Base-by-base conservation (phyloP, 2,329 filamentous ascomycete genomes). In the Beauveria australis region DNA sequence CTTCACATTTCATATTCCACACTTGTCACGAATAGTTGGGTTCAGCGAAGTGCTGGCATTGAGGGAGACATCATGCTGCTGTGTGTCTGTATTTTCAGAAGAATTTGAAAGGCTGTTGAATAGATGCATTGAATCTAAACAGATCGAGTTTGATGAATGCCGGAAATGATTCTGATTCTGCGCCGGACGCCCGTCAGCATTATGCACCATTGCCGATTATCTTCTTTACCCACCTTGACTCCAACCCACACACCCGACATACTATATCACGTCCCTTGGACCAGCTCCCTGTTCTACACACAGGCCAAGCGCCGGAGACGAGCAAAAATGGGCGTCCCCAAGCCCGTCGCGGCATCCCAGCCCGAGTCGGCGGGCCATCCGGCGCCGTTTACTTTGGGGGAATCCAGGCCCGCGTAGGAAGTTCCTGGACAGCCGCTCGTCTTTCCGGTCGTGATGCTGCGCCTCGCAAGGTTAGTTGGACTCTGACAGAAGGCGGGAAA, bases 241-340 rank as follows among this genome's bases (percentile, higher is more conserved):
- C 30, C 49, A 14, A 40, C 12, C 2, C 30, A 19, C 8, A 40
- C 30, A 19, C n/a, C n/a, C n/a, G 49, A 37, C 33, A 16, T 37
- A 37, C 12, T 37, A 10, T 16, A 6, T 6, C 14, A 37, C 5
- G 33, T 37, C 6, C 33, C 33, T 3, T 37, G 33, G 26, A 3
- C 40, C 12, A 33, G 40, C 53, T 30, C n/a, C n/a, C n/a, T 40
- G 24, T 19, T 19, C 51, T 55, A 57, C 16, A 52, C 19, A 16
- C 53, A 57, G 5, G 60, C 53, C 14, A 61, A 16, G 18, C 28
- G 40, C 16, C 53, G 53, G 2, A 79, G 64, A 49, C 69, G 68
- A 28, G 72, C 67, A 61, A 79, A 81, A 51, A 75, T 66, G 0
- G 79, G 79, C 3, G 78, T 78, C 14, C 79, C 79, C 14, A 75